Evolutionary conservation across 192 early-diverging fungal genomes (phyloP).

Genomic region (Dissophora globulifera): DNA sequence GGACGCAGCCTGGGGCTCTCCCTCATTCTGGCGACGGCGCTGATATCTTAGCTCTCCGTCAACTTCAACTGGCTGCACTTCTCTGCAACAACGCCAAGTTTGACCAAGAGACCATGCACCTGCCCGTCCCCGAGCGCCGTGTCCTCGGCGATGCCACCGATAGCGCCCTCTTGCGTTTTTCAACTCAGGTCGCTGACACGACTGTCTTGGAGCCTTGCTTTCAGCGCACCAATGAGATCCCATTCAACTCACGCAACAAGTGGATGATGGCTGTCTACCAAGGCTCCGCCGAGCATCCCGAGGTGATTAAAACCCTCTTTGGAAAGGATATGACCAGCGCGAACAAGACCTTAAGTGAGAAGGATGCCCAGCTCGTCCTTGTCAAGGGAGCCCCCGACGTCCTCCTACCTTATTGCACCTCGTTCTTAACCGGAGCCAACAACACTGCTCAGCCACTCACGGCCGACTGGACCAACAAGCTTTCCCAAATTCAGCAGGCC

Average conservation of each 20-base stretch:
- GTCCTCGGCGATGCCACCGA: constrained; percentile 92
- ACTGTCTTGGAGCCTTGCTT: constrained; percentile 15
- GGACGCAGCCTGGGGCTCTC: constrained; percentile 18
- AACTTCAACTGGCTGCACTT: constrained; percentile 33
- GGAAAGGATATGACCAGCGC: constrained; percentile 25
- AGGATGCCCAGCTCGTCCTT: constrained; percentile 55
- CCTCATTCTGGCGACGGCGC: constrained; percentile 52
- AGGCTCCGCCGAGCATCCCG: constrained; percentile 29
- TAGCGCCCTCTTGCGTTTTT: constrained; percentile 81
- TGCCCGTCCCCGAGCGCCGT: constrained; percentile 68
- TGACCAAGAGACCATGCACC: constrained; percentile 56
- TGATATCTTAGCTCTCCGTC: constrained; percentile 32
- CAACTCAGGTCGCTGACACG: constrained; percentile 28
- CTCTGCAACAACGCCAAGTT: constrained; percentile 81
- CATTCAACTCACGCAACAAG: constrained; percentile 83
- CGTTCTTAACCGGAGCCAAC: constrained; percentile 48
- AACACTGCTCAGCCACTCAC: constrained; percentile 54
- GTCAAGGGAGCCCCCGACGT: constrained; percentile 89
- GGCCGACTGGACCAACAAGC: constrained; percentile 35
- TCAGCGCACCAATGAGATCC: constrained; percentile 63
- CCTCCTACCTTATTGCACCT: constrained; percentile 65
- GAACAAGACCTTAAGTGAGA: constrained; percentile 21
- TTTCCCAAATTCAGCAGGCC: constrained; percentile 59
- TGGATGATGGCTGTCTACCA: constrained; percentile 68
- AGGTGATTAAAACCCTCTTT: constrained; percentile 50